Conservation (phyloP, 371 early-diverging fungal genomes). For the Apophysomyces sp. region DNA sequence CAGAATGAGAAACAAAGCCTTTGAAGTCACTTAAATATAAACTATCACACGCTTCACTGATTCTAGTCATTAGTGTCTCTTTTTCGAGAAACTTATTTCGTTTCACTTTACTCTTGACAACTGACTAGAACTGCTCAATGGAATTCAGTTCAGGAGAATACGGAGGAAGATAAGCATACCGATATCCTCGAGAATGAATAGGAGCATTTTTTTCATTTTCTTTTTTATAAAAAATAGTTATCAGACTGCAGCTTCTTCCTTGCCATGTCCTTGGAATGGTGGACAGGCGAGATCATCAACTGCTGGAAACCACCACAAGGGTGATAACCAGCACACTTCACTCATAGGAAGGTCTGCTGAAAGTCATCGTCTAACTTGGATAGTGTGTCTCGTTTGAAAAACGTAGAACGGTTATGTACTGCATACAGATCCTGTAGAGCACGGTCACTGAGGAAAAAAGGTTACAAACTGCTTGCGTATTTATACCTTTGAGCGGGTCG, state of each 20-base stretch:
- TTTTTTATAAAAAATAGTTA: slow-evolving; percentile 19
- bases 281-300: slow-evolving; percentile 44
- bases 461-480: slow-evolving; percentile 9
- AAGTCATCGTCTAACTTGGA: slow-evolving; percentile 46
- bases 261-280: slow-evolving; percentile 39
- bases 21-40: too few relatives aligned
- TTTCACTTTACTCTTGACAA: too few relatives aligned
- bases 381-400: slow-evolving; percentile 48
- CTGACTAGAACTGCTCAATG: too few relatives aligned
- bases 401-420: slow-evolving; percentile 52
- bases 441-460: slow-evolving; percentile 49
- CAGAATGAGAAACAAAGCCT: too few relatives aligned
- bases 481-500: slow-evolving; percentile 26
- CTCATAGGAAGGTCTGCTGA: slow-evolving; percentile 44
- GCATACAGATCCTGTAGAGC: slow-evolving; percentile 58
- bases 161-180: too few relatives aligned
- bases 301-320: slow-evolving; percentile 20
- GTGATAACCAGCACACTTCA: slow-evolving; percentile 37
- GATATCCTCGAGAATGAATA: too few relatives aligned
- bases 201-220: slow-evolving; percentile 13
- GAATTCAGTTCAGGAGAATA: too few relatives aligned
- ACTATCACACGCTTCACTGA: too few relatives aligned
- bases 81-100: too few relatives aligned
- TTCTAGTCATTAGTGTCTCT: too few relatives aligned
- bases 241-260: slow-evolving; percentile 42